Percentiles rank a stretch among this genome's conserved stretches.
These are phyloP conservation scores for Drechslerella dactyloides DNA, from an alignment of 2,329 filamentous ascomycete genomes.

Conservation along the genomic window DNA sequence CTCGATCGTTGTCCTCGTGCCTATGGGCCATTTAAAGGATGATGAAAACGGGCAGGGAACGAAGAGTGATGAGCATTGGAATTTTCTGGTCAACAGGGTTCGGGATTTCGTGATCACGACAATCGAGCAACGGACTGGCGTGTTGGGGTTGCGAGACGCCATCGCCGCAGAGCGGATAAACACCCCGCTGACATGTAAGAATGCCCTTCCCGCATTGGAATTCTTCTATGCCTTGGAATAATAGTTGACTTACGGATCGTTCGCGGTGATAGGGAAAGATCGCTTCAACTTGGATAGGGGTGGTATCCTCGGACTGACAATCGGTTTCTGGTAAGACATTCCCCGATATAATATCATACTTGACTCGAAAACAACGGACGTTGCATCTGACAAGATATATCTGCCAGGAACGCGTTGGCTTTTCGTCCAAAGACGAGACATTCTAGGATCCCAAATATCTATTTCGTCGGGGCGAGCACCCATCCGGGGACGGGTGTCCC, in stretches of 20 bases:
- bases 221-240: constrained; percentile 54
- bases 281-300: constrained; percentile 77
- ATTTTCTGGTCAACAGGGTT: constrained; percentile 59
- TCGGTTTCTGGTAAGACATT: constrained; percentile 71
- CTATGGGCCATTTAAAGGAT: constrained; percentile 70
- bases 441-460: constrained; percentile 63
- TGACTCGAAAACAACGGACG: no score
- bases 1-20: constrained; percentile 72
- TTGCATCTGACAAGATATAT: not conserved
- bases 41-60: constrained; percentile 54
- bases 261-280: constrained; percentile 59
- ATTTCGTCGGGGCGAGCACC: constrained; percentile 77
- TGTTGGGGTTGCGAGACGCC: constrained; percentile 57
- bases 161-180: constrained; percentile 61
- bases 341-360: no score
- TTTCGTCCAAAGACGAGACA: constrained; percentile 69
- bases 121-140: constrained; percentile 60
- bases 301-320: constrained; percentile 73
- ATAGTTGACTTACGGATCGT: constrained; percentile 30
- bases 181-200: constrained; percentile 54
- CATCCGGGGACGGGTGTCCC: constrained; percentile 79
- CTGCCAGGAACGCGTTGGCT: constrained; percentile 66
- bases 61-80: constrained; percentile 59
- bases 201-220: constrained; percentile 58
- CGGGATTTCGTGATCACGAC: constrained; percentile 61